phyloP scores from a whole-genome alignment of 2,329 filamentous ascomycete species.

The Nigrospora sphaerica region DNA sequence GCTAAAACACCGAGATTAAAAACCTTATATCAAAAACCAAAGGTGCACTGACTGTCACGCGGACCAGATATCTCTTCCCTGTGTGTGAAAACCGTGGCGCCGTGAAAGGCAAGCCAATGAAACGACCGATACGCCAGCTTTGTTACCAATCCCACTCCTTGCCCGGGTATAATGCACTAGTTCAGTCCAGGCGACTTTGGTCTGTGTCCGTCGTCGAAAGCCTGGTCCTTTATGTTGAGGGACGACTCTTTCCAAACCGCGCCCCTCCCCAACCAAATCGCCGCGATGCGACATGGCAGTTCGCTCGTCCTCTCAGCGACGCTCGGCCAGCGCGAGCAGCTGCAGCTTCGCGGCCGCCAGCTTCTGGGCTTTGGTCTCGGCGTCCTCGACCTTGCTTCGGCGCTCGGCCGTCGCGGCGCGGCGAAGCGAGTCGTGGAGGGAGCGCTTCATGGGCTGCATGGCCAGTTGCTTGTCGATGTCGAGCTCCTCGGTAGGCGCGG shows the following conservation, averaged over 20 bases:
- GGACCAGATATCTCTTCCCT: too few species aligned
- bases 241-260: too few species aligned
- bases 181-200: too few species aligned
- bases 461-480: constrained; percentile 21
- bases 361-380: constrained; percentile 28
- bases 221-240: too few species aligned
- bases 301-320: constrained; percentile 4
- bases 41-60: too few species aligned
- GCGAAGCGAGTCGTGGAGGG: constrained; percentile 18
- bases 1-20: too few species aligned
- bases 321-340: constrained; percentile 27
- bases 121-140: background rate
- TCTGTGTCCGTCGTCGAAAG: too few species aligned
- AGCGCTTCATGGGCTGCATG: constrained; percentile 18
- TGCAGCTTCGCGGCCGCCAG: constrained; percentile 41
- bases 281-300: too few species aligned
- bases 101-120: too few species aligned
- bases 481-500: constrained; percentile 14
- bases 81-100: too few species aligned
- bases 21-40: too few species aligned
- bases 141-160: background rate
- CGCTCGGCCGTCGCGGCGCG: constrained; percentile 12
- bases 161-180: background rate
- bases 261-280: too few species aligned
- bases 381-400: constrained; percentile 10